These are phyloP conservation scores for Ophiostoma novo-ulmi DNA, from an alignment of 2,329 filamentous ascomycete genomes.

Conservation along the genomic window DNA sequence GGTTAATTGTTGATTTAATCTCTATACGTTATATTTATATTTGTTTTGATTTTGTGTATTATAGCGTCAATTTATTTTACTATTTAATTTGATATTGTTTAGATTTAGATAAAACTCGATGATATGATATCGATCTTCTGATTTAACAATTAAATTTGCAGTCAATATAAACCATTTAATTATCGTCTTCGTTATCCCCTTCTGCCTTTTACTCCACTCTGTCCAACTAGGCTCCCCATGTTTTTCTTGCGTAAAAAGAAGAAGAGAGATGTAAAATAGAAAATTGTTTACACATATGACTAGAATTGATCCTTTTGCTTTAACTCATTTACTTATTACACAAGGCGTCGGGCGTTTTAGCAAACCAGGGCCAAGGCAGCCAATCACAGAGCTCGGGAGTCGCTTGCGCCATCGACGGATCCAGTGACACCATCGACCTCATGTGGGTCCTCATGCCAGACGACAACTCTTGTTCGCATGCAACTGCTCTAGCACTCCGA, in stretches of 20 bases:
- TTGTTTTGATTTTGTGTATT: not conserved
- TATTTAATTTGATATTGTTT: not conserved
- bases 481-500: not conserved
- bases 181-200: not conserved
- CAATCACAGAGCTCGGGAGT: conserved; percentile 22
- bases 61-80: not conserved
- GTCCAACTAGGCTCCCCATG: not conserved
- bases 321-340: not conserved
- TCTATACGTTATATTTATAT: not conserved
- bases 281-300: not conserved
- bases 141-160: not conserved
- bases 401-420: conserved; percentile 27
- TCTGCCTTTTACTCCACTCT: too few species aligned
- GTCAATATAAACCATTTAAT: not conserved
- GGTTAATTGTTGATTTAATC: not conserved
- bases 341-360: not conserved
- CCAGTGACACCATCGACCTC: conserved; percentile 27
- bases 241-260: not conserved
- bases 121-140: not conserved
- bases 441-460: conserved; percentile 17
- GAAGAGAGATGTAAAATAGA: not conserved
- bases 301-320: too few species aligned
- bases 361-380: conserved; percentile 21
- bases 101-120: not conserved
- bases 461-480: not conserved